Evolutionary conservation across 768 basidiomycete species (phyloP).

Genomic region (Tricholoma flavovirens): DNA sequence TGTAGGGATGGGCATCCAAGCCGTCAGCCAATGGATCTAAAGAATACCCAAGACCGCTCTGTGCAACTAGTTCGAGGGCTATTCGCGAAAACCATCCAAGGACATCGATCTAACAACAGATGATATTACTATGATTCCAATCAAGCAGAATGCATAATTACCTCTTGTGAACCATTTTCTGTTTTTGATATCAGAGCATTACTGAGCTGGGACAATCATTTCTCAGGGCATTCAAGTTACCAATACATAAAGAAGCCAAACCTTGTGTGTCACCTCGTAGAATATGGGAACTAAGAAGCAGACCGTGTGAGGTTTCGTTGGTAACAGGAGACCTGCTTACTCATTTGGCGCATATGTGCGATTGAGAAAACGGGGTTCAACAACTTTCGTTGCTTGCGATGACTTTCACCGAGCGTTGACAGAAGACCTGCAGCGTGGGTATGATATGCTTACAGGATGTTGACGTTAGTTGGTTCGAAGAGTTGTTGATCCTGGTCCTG

Average conservation of each 20-base stretch:
- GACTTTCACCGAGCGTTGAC: slow-evolving; percentile 5
- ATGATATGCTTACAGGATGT: no score
- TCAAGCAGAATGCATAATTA: no score
- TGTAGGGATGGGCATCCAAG: slow-evolving; percentile 21
- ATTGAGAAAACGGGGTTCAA: slow-evolving; percentile 33
- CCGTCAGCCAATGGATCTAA: slow-evolving; percentile 24
- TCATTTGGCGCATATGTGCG: slow-evolving; percentile 26
- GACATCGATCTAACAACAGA: slow-evolving; percentile 13
- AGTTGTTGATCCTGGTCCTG: no score
- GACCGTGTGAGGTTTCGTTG: neutral
- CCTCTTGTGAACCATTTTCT: no score
- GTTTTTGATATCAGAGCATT: no score
- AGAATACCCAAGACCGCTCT: slow-evolving; percentile 25
- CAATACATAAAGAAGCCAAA: slow-evolving; percentile 3
- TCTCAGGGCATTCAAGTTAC: neutral
- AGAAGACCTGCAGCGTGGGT: no score
- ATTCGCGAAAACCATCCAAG: slow-evolving; percentile 24
- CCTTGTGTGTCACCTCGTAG: slow-evolving; percentile 14
- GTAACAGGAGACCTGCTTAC: neutral
- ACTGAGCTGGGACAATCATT: no score
- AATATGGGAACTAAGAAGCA: slow-evolving; percentile 12
- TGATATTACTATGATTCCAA: no score
- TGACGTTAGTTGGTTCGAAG: no score
- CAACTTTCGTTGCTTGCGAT: slow-evolving; percentile 28
- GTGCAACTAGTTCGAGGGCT: slow-evolving; percentile 26